Evolutionary conservation across 208 protist species (phyloP).

Genomic region (Leishmania arabica): DNA sequence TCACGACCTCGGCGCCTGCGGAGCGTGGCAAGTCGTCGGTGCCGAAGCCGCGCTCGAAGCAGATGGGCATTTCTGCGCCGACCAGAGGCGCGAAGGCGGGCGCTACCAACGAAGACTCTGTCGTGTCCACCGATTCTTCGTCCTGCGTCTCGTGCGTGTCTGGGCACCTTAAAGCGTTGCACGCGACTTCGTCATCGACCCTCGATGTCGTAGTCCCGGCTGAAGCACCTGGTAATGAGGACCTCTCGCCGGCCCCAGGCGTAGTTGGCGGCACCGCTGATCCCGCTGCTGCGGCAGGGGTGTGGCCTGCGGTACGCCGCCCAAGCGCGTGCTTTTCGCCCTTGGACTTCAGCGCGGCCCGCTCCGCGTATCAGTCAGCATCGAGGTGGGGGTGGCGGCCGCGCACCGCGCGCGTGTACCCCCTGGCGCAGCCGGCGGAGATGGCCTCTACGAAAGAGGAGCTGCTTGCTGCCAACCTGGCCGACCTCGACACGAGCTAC

Average conservation of each 20-base stretch:
- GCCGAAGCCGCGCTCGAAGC: slow-evolving; percentile 23
- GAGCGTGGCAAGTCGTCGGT: not conserved
- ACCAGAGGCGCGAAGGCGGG: not conserved
- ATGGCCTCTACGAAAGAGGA: not conserved
- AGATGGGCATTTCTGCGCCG: not conserved
- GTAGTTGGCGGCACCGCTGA: not conserved
- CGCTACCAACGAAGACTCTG: not conserved
- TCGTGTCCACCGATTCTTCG: not conserved
- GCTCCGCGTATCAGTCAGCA: not conserved
- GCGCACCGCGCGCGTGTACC: slow-evolving; percentile 2
- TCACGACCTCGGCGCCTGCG: not conserved
- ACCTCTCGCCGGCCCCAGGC: not conserved
- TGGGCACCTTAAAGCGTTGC: not conserved
- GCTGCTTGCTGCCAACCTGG: not conserved
- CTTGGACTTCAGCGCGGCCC: not conserved
- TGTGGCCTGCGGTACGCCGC: not conserved
- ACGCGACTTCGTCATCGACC: not conserved
- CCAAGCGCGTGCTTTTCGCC: not conserved
- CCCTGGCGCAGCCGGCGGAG: not conserved
- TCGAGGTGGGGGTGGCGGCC: slow-evolving; percentile 11
- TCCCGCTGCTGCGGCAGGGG: not conserved
- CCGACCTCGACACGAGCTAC: slow-evolving; percentile 12
- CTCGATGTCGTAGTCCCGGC: not conserved
- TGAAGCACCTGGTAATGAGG: not conserved
- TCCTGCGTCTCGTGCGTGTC: not conserved